Base-by-base conservation (phyloP, 2,329 filamentous ascomycete species). In the Nemania serpens region DNA sequence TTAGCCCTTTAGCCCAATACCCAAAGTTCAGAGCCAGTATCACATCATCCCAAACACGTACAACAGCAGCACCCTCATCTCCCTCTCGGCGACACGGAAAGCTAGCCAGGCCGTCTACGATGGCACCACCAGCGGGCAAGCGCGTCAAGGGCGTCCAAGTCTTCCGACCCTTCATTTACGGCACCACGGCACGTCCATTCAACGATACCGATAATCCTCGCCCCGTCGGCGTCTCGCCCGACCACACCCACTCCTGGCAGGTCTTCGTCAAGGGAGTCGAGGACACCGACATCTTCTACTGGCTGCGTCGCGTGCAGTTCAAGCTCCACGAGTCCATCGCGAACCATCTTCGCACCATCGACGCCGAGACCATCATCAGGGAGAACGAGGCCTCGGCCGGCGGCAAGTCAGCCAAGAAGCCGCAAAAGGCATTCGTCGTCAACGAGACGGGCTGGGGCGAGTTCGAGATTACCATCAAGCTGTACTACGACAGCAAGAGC, bases 301-400 rank as follows among this genome's bases (percentile, higher is more conserved):
- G 95, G 93, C 84, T 98, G 67, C 91, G 94, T 60, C 94, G 96
- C 71, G 94, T 99, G 1, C 93, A 97, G 75, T 99, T 99, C 80
- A 98, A 98, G 77, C 86, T 99, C 15, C 94, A 97, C 81, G 93
- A 98, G 76, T 97, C 94, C 10, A 98, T 97, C 75, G 88, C 92
- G 29, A 96, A 97, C 76, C 91, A 91, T 59, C 84, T 95, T 20
- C 90, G 95, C 69, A 96, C 85, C 85, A 75, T 63, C 83, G 76
- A 71, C 39, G 67, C 64, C 45, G 72, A 75, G 61, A 69, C 69
- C 18, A 70, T 74, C 59, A 55, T 67, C 2, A 68, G 69, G 47
- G 72, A 74, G 51, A 74, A 72, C 55, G 70, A 73, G 39, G 34
- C 64, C 3, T n/a, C 43, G 13, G 22, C 39, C 49, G 62, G 64